Percentiles rank a stretch among this genome's conserved stretches.
Conservation (phyloP, 1,284 basidiomycete genomes). For the Microbotryomycetes sp. region DNA sequence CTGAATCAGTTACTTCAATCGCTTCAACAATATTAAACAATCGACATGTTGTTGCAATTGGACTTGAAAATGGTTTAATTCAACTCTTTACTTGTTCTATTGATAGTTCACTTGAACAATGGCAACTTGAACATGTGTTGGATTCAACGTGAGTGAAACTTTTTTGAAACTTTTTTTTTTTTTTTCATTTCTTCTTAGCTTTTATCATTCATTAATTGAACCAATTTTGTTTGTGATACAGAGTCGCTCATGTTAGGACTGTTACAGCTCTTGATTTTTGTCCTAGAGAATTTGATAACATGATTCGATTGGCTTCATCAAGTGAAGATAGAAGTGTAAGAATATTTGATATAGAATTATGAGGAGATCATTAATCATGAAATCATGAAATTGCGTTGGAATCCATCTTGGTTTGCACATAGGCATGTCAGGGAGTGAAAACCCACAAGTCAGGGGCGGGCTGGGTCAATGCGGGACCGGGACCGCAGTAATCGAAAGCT, state of each 20-base stretch:
- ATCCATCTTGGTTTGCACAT: no score
- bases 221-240: no score
- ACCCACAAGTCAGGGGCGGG: no score
- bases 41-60: constrained; percentile 42
- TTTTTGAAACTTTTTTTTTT: no score
- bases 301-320: constrained; percentile 42
- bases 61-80: constrained; percentile 44
- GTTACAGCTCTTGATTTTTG: constrained; percentile 40
- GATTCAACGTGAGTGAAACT: constrained; percentile 9
- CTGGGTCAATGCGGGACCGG: no score
- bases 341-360: constrained; percentile 36
- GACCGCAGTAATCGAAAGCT: no score
- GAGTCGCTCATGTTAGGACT: constrained; percentile 41
- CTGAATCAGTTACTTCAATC: constrained; percentile 44
- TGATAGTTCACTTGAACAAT: not conserved
- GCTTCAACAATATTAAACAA: constrained; percentile 8
- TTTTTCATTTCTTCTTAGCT: no score
- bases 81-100: constrained; percentile 32
- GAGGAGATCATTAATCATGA: no score
- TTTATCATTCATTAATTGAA: no score
- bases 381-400: no score
- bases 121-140: not conserved
- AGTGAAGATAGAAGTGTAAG: constrained; percentile 46
- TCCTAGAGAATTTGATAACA: constrained; percentile 1
- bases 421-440: no score